Percentiles rank a stretch among this genome's conserved stretches.
These are phyloP conservation scores for Penicillium desertorum DNA, from an alignment of 495 filamentous ascomycete genomes.

Conservation along the genomic window DNA sequence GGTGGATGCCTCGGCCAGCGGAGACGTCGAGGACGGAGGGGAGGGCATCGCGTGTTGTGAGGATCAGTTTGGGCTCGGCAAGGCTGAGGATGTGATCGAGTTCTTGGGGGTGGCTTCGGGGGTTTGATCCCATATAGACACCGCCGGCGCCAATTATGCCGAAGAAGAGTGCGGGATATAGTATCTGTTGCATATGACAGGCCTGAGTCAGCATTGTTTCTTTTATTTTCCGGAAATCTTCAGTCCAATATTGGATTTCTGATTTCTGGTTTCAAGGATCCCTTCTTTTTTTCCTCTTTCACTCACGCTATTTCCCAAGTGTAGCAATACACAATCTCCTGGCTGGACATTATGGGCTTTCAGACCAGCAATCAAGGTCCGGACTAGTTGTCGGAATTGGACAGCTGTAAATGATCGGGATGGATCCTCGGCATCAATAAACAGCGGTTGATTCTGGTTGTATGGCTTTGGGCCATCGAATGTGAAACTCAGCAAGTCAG, in stretches of 20 bases:
- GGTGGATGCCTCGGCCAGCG: conserved; percentile 43
- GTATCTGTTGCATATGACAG: conserved; percentile 34
- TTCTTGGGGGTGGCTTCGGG: conserved; percentile 34
- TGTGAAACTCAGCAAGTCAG: conserved; percentile 45
- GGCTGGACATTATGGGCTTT: conserved; percentile 51
- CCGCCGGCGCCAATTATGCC: conserved; percentile 49
- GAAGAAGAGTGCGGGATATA: conserved; percentile 50
- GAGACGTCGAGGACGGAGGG: conserved; percentile 23
- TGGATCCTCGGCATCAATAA: conserved; percentile 58
- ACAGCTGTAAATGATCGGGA: conserved; percentile 52
- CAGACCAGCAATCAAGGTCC: conserved; percentile 56
- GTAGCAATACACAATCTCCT: conserved; percentile 60
- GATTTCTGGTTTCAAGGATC: neutral
- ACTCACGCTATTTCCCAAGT: conserved; percentile 61
- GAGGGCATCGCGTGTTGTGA: conserved; percentile 29
- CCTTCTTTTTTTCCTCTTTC: neutral
- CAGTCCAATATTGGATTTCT: neutral
- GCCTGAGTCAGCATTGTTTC: conserved; percentile 17
- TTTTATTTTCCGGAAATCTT: conserved; percentile 1
- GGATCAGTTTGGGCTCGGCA: conserved; percentile 35
- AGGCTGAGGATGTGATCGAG: conserved; percentile 34
- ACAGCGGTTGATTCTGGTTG: conserved; percentile 43
- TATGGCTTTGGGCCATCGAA: conserved; percentile 38
- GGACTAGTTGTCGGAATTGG: conserved; percentile 50
- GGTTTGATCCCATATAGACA: conserved; percentile 42